Evolutionary conservation across 2,329 filamentous ascomycete genomes (phyloP).

Genomic region (Scopulariopsis brevicaulis): DNA sequence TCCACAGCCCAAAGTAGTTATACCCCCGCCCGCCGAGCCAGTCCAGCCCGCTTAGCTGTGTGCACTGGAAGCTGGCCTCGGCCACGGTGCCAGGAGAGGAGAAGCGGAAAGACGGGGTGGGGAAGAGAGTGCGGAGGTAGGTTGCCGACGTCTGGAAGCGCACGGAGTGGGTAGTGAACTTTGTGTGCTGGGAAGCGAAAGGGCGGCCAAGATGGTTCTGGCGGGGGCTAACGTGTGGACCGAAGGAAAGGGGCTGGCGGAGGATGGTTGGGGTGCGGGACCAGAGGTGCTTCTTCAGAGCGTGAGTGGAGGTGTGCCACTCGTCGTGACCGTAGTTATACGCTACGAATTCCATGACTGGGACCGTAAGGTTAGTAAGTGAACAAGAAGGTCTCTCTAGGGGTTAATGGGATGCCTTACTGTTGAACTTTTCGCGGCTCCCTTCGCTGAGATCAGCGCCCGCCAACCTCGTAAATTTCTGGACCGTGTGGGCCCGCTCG

Average conservation of each 20-base stretch:
- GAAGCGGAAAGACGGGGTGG: conserved; percentile 28
- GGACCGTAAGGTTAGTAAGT: not conserved
- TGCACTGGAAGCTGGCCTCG: conserved; percentile 28
- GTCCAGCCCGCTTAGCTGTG: conserved; percentile 35
- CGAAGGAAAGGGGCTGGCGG: conserved; percentile 12
- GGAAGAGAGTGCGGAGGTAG: conserved; percentile 34
- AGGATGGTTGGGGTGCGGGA: conserved; percentile 5
- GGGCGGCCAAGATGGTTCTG: conserved; percentile 7
- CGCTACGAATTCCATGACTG: conserved; percentile 2
- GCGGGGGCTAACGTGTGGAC: conserved; percentile 11
- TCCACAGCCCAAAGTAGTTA: conserved; percentile 44
- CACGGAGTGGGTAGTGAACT: conserved; percentile 32
- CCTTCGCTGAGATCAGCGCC: conserved; percentile 32
- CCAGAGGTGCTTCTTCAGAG: conserved; percentile 9
- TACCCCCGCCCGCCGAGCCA: conserved; percentile 53
- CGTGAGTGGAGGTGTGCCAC: conserved; percentile 9
- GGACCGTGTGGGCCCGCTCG: conserved; percentile 43
- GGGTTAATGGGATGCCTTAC: conserved; percentile 19
- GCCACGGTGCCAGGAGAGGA: conserved; percentile 28
- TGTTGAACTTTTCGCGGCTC: conserved; percentile 21
- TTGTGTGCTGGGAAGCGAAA: conserved; percentile 10
- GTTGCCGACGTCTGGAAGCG: conserved; percentile 38
- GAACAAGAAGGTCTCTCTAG: not conserved
- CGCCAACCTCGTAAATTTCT: conserved; percentile 41
- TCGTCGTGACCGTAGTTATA: conserved; percentile 9